Evolutionary conservation across 139 green algal species (phyloP), one percentile per base, ranked within the genome.

Genomic region (Coelastrella sp.): DNA sequence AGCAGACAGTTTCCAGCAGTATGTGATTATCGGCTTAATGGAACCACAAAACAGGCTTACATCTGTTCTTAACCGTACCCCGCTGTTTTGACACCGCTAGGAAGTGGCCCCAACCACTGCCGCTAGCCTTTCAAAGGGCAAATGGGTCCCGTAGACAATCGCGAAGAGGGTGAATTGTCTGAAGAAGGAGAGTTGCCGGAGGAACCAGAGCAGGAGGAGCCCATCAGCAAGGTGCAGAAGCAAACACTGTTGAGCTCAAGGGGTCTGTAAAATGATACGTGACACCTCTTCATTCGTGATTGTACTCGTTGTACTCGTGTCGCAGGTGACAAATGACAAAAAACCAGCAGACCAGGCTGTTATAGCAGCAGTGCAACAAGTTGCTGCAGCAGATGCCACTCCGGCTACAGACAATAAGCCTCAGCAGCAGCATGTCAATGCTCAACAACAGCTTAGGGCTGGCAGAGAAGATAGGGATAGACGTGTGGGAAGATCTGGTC

Each of bases 121-220:
- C 1, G n/a, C n/a, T n/a, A n/a, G n/a, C n/a, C n/a, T n/a, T n/a
- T n/a, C n/a, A 57, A 57, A 11, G 19, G 13, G 57, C 57, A 66
- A 23, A 69, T 35, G 73, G 62, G 40, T 23, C 30, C 67, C 11
- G 73, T 34, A 23, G 73, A 81, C 15, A 35, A 68, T 37, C 48
- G 73, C 17, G 75, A 82, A 27, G 75, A 82, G 15, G 75, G 75
- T 27, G 75, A 82, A n/a, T 30, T 82, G 5, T 71, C 51, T 3
- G 75, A 82, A 38, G 75, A 82, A 38, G 75, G 75, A 11, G 75
- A 82, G 53, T 59, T 82, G 53, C 75, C 75, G 21, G 53, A 82
- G 5, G 75, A 82, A 27, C n/a, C 43, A 5, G 53, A 21, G 1
- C 7, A 64, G 1, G 53, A 64, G 17, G 53, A 9, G 17, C 7